Base-by-base conservation (phyloP, 2,329 filamentous ascomycete species). In the Neocucurbitaria cava region DNA sequence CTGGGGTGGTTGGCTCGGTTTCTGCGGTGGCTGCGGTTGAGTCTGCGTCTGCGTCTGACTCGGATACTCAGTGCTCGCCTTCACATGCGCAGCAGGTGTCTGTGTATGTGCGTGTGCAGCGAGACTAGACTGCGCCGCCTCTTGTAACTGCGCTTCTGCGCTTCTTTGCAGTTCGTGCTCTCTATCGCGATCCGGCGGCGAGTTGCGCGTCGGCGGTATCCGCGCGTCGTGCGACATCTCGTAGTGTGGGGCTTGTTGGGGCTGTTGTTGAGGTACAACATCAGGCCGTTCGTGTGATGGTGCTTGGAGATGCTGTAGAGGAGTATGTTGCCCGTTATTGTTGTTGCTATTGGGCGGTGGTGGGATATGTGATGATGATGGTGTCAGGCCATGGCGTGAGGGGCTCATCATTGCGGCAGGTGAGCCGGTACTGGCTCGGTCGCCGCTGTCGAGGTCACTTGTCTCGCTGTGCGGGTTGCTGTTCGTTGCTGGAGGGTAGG, bases 101-200 rank as follows among this genome's bases (percentile, higher is more conserved):
- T n/a, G n/a, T n/a, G n/a, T n/a, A n/a, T n/a, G n/a, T n/a, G n/a
- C n/a, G n/a, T 35, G 31, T 17, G 31, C 31, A 3, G 31, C 71
- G n/a, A 74, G 65, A 30, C 69, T 56, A 1, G 64, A 69, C 49
- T 74, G 68, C 6, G 71, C 70, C 3, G 72, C 72, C 56, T 75
- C 72, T 35, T 74, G 71, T 24, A 75, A 50, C 41, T 75, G 72
- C 0, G 59, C 60, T 40, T 73, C 69, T 5, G 68, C 59, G 10
- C 62, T 66, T 5, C 55, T 39, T 21, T n/a, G n/a, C n/a, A n/a
- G n/a, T n/a, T 69, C 66, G 10, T 61, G 56, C 17, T 68, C 61
- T 18, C 65, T 47, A 21, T 68, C 64, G 9, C 58, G 47, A 4
- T 69, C 66, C 3, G 67, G 66, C 1, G 70, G 69, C 7, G 68